Percentiles rank a stretch among this genome's conserved stretches.
phyloP scores from a whole-genome alignment of 768 basidiomycete genomes.

The Gelatoporia subvermispora region DNA sequence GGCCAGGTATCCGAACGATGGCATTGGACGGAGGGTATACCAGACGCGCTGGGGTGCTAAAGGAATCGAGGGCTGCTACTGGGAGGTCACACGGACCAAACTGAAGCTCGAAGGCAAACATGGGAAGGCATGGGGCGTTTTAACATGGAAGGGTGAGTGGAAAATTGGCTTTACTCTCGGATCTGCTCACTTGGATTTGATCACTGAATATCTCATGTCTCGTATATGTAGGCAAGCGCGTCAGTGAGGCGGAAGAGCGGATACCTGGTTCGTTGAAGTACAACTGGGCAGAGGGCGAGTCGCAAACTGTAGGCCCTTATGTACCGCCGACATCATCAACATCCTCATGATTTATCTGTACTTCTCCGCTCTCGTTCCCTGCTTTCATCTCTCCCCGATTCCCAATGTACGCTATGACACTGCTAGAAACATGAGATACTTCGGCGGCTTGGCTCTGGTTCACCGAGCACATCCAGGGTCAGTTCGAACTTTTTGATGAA shows the following conservation, averaged over 20 bases:
- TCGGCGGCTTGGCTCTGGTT: not conserved
- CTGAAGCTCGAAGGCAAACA: conserved; percentile 72
- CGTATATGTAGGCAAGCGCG: conserved; percentile 46
- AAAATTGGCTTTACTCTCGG: not conserved
- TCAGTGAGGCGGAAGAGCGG: conserved; percentile 54
- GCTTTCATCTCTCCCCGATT: conserved; percentile 1
- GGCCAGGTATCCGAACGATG: conserved; percentile 61
- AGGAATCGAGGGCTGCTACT: conserved; percentile 62
- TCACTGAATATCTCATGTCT: not conserved
- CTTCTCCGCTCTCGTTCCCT: too few relatives aligned
- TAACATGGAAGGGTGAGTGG: conserved; percentile 72
- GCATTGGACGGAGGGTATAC: conserved; percentile 62
- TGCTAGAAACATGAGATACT: not conserved
- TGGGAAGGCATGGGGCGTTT: conserved; percentile 79
- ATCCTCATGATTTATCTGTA: too few relatives aligned
- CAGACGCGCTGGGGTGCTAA: conserved; percentile 74
- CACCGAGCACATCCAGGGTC: too few relatives aligned
- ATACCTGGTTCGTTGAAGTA: conserved; percentile 77
- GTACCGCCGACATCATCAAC: too few relatives aligned
- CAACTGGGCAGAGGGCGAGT: conserved; percentile 59
- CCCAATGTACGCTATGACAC: not conserved
- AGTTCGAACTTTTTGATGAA: too few relatives aligned
- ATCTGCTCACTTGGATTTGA: not conserved
- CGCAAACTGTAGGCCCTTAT: conserved; percentile 16
- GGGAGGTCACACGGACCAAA: conserved; percentile 66